Percentiles rank a stretch among this genome's conserved stretches.
Conservation (phyloP, 208 protist genomes). For the Kentomonas sorsogonicus region DNA sequence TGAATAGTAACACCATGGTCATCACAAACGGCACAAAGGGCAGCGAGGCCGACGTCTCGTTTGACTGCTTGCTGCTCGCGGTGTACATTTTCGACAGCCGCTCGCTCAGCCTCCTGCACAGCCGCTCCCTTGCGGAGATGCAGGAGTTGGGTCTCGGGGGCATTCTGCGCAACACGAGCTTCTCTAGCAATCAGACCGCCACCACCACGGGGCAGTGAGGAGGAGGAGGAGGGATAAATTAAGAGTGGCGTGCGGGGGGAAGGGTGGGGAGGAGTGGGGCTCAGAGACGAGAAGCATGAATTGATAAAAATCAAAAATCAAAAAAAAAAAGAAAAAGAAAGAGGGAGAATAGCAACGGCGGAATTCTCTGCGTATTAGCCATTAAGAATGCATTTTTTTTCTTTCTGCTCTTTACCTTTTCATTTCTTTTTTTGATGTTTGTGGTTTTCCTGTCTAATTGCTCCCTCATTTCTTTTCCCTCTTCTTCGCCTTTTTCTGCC, state of each 20-base stretch:
- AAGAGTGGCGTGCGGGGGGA: no score
- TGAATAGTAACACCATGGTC: no score
- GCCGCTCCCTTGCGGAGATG: slow-evolving; percentile 24
- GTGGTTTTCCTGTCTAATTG: background rate
- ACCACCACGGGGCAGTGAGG: slow-evolving; percentile 11
- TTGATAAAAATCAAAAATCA: slow-evolving; percentile 10
- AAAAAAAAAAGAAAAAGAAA: slow-evolving; percentile 5
- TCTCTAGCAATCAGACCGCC: slow-evolving; percentile 21
- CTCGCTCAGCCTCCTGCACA: slow-evolving; percentile 12
- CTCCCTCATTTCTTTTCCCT: background rate
- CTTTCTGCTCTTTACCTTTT: slow-evolving; percentile 10
- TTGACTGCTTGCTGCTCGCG: slow-evolving; percentile 61
- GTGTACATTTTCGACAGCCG: slow-evolving; percentile 67
- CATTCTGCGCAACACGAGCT: slow-evolving; percentile 59
- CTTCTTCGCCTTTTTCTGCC: background rate
- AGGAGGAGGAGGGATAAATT: slow-evolving; percentile 3
- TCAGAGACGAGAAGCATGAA: slow-evolving; percentile 8
- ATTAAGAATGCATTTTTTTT: slow-evolving; percentile 13
- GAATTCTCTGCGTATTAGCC: slow-evolving; percentile 3
- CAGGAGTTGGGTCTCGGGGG: slow-evolving; percentile 38
- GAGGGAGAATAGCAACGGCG: slow-evolving; percentile 6
- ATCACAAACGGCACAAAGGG: no score
- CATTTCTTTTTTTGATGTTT: slow-evolving; percentile 16
- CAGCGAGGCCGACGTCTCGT: slow-evolving; percentile 33
- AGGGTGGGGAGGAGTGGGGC: no score